phyloP scores from a whole-genome alignment of 129 eudicot species.

The Oenanthe sinensis region DNA sequence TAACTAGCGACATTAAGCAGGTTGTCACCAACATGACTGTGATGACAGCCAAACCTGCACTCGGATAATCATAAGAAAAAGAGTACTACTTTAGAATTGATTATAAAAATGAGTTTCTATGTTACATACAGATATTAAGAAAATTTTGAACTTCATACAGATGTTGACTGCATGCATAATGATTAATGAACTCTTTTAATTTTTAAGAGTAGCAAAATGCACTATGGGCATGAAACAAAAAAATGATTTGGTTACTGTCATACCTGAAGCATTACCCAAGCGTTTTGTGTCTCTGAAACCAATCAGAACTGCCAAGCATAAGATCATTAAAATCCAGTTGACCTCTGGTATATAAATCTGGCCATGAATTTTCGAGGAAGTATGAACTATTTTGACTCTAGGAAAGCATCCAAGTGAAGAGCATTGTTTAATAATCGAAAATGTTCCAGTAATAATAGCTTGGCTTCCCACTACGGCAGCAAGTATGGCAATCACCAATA shows the following conservation, averaged over 20 bases:
- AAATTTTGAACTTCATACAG: background rate
- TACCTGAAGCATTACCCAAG: constrained; percentile 97
- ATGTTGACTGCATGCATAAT: background rate
- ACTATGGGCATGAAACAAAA: background rate
- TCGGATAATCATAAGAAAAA: background rate
- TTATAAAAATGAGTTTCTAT: background rate
- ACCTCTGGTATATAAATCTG: constrained; percentile 94
- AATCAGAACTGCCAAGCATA: constrained; percentile 86
- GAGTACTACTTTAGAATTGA: background rate
- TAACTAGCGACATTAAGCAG: constrained; percentile 88
- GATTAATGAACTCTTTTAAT: background rate
- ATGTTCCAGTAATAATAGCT: constrained; percentile 92
- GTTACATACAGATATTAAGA: background rate
- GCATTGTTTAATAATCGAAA: constrained; percentile 94
- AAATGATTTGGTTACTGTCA: background rate
- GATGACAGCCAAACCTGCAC: constrained; percentile 91
- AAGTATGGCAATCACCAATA: constrained; percentile 75
- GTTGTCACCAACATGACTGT: constrained; percentile 98
- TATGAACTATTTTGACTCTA: constrained; percentile 79
- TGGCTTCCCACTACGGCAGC: constrained; percentile 99
- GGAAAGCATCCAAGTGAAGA: constrained; percentile 94
- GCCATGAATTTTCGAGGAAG: constrained; percentile 83
- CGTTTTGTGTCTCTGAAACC: constrained; percentile 94
- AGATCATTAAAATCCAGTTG: constrained; percentile 84
- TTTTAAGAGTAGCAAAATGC: background rate